phyloP scores from a whole-genome alignment of 106 monocot genomes.

The Dioscorea zingiberensis region DNA sequence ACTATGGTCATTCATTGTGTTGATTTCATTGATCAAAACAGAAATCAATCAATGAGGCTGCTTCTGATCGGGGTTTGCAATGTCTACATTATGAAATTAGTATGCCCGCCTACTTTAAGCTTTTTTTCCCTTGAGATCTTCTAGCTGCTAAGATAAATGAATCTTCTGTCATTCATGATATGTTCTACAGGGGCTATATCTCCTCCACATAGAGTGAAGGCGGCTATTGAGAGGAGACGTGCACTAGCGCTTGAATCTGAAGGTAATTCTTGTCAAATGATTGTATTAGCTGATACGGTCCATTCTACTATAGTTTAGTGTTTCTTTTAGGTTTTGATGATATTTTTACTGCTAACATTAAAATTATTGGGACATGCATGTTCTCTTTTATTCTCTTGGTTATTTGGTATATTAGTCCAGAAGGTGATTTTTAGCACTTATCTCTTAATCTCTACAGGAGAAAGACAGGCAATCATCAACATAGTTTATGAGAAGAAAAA shows the following conservation, averaged over 20 bases:
- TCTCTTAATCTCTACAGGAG: conserved; percentile 51
- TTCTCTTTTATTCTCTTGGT: too few species aligned
- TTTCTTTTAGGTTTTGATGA: too few species aligned
- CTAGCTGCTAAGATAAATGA: too few species aligned
- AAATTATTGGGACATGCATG: too few species aligned
- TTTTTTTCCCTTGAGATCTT: background rate
- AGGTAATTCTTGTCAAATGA: conserved; percentile 38
- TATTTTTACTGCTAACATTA: too few species aligned
- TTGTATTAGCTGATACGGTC: too few species aligned
- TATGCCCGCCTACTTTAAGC: conserved; percentile 19
- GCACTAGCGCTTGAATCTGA: conserved; percentile 96
- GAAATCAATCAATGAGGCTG: conserved; percentile 92
- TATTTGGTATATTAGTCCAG: too few species aligned
- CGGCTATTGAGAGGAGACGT: conserved; percentile 97
- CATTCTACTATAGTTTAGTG: too few species aligned
- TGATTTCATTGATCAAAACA: conserved; percentile 19
- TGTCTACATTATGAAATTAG: conserved; percentile 95
- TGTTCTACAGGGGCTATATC: conserved; percentile 73
- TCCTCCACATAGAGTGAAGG: conserved; percentile 83
- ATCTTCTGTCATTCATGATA: too few species aligned
- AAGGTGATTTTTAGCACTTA: too few species aligned
- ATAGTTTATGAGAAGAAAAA: conserved; percentile 71
- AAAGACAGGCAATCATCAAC: conserved; percentile 81
- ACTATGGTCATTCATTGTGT: background rate
- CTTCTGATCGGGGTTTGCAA: conserved; percentile 82